Evolutionary conservation across 345 rosid species (phyloP).

Genomic region (Brassica incana): DNA sequence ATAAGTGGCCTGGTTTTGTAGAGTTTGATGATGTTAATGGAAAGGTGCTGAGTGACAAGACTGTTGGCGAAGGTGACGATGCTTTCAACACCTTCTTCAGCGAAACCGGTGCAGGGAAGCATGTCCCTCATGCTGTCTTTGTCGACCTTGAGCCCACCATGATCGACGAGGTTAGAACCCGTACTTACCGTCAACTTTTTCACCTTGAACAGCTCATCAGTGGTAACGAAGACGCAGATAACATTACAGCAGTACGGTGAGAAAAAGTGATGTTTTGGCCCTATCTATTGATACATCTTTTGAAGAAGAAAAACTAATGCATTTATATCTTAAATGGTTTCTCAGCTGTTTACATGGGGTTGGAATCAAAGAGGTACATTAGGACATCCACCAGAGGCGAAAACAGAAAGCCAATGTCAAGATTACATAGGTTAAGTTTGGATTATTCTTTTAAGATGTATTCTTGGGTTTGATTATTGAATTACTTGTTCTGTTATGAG

Average conservation of each 20-base stretch:
- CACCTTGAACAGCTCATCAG: too few relatives aligned
- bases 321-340: too few relatives aligned
- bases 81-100: background rate
- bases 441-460: too few relatives aligned
- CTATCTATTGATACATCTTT: too few relatives aligned
- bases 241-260: too few relatives aligned
- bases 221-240: too few relatives aligned
- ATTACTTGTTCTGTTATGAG: background rate
- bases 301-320: too few relatives aligned
- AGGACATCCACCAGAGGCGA: slow-evolving; percentile 88
- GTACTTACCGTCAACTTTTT: background rate
- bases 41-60: slow-evolving; percentile 52
- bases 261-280: too few relatives aligned
- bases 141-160: background rate
- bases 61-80: background rate
- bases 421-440: slow-evolving; percentile 66
- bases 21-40: slow-evolving; percentile 99
- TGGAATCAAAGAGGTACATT: slow-evolving; percentile 81
- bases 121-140: background rate
- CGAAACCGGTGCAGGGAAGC: background rate
- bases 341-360: too few relatives aligned
- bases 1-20: slow-evolving; percentile 98
- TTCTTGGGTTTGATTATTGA: background rate
- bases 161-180: background rate
- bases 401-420: slow-evolving; percentile 76